Base-by-base conservation (phyloP, 1,284 basidiomycete genomes). In the Sporisorium scitamineum region DNA sequence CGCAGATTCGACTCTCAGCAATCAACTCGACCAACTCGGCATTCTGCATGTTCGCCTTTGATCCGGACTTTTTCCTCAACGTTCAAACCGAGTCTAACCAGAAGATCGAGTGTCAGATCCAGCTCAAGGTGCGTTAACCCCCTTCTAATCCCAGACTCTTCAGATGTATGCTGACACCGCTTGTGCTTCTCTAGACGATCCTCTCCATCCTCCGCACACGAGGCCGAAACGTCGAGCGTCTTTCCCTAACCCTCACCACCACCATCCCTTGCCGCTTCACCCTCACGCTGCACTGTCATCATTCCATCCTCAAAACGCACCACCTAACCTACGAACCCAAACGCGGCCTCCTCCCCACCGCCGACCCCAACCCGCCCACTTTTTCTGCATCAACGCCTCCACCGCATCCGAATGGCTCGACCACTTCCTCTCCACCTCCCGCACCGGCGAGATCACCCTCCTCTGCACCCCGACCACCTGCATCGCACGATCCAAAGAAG, bases 1-100 rank as follows among this genome's bases (percentile, higher is more conserved):
- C 63, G 8, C 45, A 42, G 62, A 66, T 83, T 3, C 75, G 80
- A 11, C 63, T 82, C 5, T 76, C 76, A 5, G 71, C 80, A 2
- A 81, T 83, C 63, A 83, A 83, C 37, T 48, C 78, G 2, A 69
- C 80, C 48, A 72, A 78, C 29, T 83, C 82, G 31, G 82, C 80
- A 4, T 83, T 82, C 26, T 78, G 73, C 64, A 61, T 77, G 45
- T 81, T 83, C 31, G 59, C 64, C 20, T 75, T 82, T 50, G 69
- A 70, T 26, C 67, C 62, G 1, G 60, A 69, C 37, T 83, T 81
- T 52, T 82, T 82, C 60, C 70, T 80, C 53, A 51, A 47, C 32
- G 44, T 76, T 20, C 32, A 7, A 6, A 60, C 56, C 20, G 31
- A 31, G 10, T 22, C 53, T 6, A 47, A 51, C 14, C 16, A 59